Evolutionary conservation across 116 monocot genomes (phyloP), one percentile per base, ranked within the genome.

Genomic region (Iris pallida): DNA sequence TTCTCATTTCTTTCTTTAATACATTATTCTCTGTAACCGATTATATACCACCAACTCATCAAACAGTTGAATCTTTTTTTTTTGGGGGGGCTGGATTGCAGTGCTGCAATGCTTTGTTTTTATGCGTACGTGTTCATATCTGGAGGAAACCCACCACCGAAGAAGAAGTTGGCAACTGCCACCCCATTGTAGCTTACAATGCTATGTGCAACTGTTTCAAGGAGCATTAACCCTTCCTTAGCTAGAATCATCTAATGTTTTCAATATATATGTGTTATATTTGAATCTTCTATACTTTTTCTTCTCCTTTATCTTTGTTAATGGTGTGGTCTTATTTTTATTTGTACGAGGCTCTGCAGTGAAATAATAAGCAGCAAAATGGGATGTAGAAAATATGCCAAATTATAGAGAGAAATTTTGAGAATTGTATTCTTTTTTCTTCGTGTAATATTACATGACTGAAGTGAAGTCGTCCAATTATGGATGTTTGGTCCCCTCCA

Each of bases 131-230:
- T 93, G 61, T 58, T 86, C 44, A 48, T 89, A 10, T 62, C 86
- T 41, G 93, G 89, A 74, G 93, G 90, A 71, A 93, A 89, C 60
- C 89, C 93, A 14, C 90, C 89, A 44, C 87, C 90, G 13, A 82
- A 86, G 74, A 86, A 81, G 76, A 79, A 72, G 74, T 18, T 52
- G 68, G 74, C 75, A n/a, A 47, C 67, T 42, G 4, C 68, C 55
- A 53, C 57, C 16, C 42, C 67, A 61, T 63, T 68, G 40, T 80
- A 73, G 44, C 47, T 47, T 2, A 43, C 56, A 20, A 65, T 47
- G 11, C 47, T 53, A 5, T 71, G 4, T 61, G n/a, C n/a, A 19
- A 13, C 20, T 45, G 14, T 69, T 69, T 59, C 47, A 8, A 58
- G 12, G 45, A 15, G 46, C 6, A 6, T 62, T 12, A 7, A 18